Percentiles rank a stretch among this genome's conserved stretches.
Evolutionary conservation across 2,329 filamentous ascomycete genomes (phyloP).

Genomic region (Paraphaeosphaeria minitans): DNA sequence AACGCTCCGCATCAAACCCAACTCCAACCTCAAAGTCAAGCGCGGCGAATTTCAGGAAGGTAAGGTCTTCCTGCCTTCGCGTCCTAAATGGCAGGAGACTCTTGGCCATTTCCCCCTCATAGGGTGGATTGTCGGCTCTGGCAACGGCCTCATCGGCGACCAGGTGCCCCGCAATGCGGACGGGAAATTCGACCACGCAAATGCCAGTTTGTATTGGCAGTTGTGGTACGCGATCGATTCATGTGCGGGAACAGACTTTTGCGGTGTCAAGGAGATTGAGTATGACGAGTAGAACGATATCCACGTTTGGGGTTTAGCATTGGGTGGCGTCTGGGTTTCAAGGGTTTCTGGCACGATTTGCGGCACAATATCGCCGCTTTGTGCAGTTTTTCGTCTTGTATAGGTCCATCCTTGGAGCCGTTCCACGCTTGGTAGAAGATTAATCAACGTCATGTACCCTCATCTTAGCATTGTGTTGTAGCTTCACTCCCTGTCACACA

Average conservation of each 20-base stretch:
- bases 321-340: slow-evolving; percentile 3
- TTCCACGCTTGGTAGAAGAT: not conserved
- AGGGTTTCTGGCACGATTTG: not conserved
- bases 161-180: slow-evolving; percentile 73
- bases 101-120: slow-evolving; percentile 58
- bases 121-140: slow-evolving; percentile 50
- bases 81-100: slow-evolving; percentile 49
- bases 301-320: not conserved
- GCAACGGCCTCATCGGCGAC: slow-evolving; percentile 70
- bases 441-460: not conserved
- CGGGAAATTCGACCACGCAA: slow-evolving; percentile 78
- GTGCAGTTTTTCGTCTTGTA: not conserved
- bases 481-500: not conserved
- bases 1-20: slow-evolving; percentile 42
- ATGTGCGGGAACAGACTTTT: slow-evolving; percentile 64
- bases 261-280: slow-evolving; percentile 61
- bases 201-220: slow-evolving; percentile 65
- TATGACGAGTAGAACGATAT: slow-evolving; percentile 37
- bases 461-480: not conserved
- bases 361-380: not conserved
- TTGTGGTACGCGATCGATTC: slow-evolving; percentile 63
- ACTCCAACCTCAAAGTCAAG: slow-evolving; percentile 28
- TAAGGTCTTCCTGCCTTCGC: slow-evolving; percentile 53
- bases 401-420: not conserved
- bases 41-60: slow-evolving; percentile 51